Conservation (phyloP, 768 basidiomycete species). For the Amanita phalloides region DNA sequence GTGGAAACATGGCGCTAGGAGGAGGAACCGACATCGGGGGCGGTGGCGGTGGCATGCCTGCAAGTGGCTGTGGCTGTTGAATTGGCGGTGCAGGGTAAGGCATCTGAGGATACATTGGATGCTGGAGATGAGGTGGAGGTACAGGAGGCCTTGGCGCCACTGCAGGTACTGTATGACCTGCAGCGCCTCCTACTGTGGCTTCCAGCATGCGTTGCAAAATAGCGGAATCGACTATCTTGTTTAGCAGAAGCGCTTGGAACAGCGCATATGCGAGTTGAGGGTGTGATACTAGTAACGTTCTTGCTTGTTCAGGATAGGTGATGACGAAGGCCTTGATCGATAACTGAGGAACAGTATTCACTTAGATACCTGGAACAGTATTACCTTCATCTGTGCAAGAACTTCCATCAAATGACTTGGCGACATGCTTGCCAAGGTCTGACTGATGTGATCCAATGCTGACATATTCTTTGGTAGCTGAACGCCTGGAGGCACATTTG, state of each 20-base stretch:
- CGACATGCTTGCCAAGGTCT: constrained; percentile 74
- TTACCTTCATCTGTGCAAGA: constrained; percentile 95
- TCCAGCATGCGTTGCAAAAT: constrained; percentile 65
- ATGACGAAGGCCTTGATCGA: constrained; percentile 74
- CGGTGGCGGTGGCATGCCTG: constrained; percentile 18
- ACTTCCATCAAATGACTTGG: constrained; percentile 86
- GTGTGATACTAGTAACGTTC: constrained; percentile 64
- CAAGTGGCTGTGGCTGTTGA: constrained; percentile 21
- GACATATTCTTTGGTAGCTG: constrained; percentile 61
- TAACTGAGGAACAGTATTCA: not conserved
- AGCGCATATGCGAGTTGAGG: constrained; percentile 95
- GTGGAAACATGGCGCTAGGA: constrained; percentile 20
- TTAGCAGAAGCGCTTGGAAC: constrained; percentile 87
- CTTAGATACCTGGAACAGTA: constrained; percentile 15
- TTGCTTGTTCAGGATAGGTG: constrained; percentile 85
- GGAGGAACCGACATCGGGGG: constrained; percentile 23
- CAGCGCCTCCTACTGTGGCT: constrained; percentile 17
- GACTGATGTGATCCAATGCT: constrained; percentile 74
- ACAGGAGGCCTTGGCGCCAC: constrained; percentile 10
- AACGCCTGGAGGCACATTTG: constrained; percentile 65
- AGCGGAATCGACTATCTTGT: constrained; percentile 86
- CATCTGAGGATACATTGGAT: constrained; percentile 32
- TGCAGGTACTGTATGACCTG: constrained; percentile 1
- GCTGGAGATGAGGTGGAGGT: constrained; percentile 31
- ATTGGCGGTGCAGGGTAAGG: constrained; percentile 20